phyloP scores from a whole-genome alignment of 139 green algal species.

The Chlamydomonas incerta region DNA sequence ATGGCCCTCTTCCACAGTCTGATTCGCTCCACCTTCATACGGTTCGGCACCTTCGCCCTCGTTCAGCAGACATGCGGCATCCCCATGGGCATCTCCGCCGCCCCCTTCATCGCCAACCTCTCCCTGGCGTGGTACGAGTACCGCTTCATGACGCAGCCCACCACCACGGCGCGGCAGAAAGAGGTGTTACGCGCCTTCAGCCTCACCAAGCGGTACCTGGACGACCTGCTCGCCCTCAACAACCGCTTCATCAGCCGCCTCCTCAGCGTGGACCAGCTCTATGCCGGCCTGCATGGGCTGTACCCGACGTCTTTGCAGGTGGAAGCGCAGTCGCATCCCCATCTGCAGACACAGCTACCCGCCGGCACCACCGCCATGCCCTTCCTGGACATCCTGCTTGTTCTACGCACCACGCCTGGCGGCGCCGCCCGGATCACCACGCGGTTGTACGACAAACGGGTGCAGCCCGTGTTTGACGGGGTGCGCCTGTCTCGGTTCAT shows the following conservation, averaged over 20 bases:
- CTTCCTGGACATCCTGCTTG: too few relatives aligned
- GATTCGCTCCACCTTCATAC: not conserved
- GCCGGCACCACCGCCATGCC: too few relatives aligned
- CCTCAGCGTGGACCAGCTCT: not conserved
- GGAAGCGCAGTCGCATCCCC: not conserved
- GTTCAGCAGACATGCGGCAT: not conserved
- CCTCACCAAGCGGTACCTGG: not conserved
- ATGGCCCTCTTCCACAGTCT: not conserved
- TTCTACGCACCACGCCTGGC: too few relatives aligned
- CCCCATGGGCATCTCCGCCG: conserved; percentile 4
- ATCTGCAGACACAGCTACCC: too few relatives aligned
- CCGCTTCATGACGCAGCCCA: not conserved
- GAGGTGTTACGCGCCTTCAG: not conserved
- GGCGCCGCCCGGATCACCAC: too few relatives aligned
- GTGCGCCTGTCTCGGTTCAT: too few relatives aligned
- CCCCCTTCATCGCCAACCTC: conserved; percentile 9
- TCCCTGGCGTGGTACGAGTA: not conserved
- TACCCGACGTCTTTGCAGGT: not conserved
- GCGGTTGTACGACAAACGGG: too few relatives aligned
- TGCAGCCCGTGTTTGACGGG: too few relatives aligned
- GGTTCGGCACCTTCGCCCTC: not conserved
- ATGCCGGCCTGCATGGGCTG: not conserved
- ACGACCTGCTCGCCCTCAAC: not conserved
- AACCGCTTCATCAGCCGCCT: not conserved
- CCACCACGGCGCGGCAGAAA: not conserved